Base-by-base conservation (phyloP, 139 green algal species). In the Deuterostichococcus epilithicus region DNA sequence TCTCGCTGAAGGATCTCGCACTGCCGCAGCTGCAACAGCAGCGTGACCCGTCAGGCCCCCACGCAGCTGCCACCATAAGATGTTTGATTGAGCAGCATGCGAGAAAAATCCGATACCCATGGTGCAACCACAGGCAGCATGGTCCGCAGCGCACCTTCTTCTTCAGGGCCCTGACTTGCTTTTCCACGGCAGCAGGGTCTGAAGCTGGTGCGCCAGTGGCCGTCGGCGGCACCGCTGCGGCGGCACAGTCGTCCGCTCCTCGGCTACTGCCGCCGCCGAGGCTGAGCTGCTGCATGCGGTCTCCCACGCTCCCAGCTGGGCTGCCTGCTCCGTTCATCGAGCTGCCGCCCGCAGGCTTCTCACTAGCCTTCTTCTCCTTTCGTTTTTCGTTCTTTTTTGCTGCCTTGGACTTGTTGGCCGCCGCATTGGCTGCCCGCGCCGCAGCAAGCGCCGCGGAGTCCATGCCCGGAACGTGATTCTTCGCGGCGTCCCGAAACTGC, bases 141-240 rank as follows among this genome's bases (percentile, higher is more conserved):
- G 42, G 10, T 52, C 42, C 10, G 42, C 42, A 52, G 13, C 42
- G 68, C n/a, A 92, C 67, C 72, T 92, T 90, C 83, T 93, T 93
- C 65, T 85, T 85, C 13, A 90, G 45, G 18, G 80, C 86, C 10
- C 86, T 84, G 30, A 91, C 84, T 60, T 88, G 80, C 76, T 92
- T 92, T 69, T 91, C 88, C 1, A 85, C 69, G n/a, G 76, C 66
- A 39, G 71, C 65, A 33, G 68, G 28, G 15, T 66, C 47, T 2
- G 42, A 37, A 35, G 75, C 69, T 1, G 72, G 42, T 1, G 34
- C 42, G 36, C 63, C 52, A 1, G 71, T 52, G 1, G 69, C 39
- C n/a, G 32, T 3, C 1, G 38, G n/a, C 25, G 60, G 22, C 28
- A 74, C 47, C 8, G 32, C 58, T 30, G 68, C 23, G 13, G 30